These are phyloP conservation scores for Tetrahymena borealis DNA, from an alignment of 73 alveolate species.

Conservation along the genomic window DNA sequence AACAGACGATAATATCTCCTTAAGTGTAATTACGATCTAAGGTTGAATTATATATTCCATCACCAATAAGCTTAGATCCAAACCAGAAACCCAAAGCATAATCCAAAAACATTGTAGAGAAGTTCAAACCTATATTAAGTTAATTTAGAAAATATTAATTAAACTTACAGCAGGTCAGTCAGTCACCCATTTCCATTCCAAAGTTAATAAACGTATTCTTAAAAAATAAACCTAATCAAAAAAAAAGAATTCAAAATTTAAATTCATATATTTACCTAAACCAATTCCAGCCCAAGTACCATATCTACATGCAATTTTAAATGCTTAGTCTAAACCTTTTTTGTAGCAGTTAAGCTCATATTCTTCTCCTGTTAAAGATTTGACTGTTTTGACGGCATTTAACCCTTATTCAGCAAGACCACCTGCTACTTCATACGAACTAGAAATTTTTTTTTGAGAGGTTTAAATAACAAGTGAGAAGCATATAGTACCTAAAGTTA, in stretches of 20 bases:
- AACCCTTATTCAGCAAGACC: conserved; percentile 72
- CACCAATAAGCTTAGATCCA: conserved; percentile 33
- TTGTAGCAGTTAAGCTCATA: conserved; percentile 16
- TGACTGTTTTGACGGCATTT: conserved; percentile 66
- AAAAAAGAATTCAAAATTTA: not conserved
- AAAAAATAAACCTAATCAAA: not conserved
- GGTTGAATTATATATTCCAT: not conserved
- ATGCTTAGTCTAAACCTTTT: not conserved
- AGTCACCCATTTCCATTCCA: too few relatives aligned
- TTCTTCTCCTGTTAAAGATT: conserved; percentile 49
- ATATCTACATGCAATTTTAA: conserved; percentile 8
- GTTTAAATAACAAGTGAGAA: conserved; percentile 35
- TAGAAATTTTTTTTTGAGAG: conserved; percentile 40
- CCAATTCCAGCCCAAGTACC: conserved; percentile 18
- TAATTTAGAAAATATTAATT: not conserved
- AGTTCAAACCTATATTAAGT: not conserved
- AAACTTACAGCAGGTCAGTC: too few relatives aligned
- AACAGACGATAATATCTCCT: conserved; percentile 57
- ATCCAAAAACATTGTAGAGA: conserved; percentile 18
- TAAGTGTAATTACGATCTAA: conserved; percentile 46
- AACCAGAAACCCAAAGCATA: conserved; percentile 35
- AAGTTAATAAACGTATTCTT: not conserved
- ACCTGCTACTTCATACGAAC: conserved; percentile 56
- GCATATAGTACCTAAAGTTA: conserved; percentile 16
- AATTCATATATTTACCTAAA: not conserved